phyloP scores from a whole-genome alignment of 257 asterid genomes.

The Anisodus tanguticus region DNA sequence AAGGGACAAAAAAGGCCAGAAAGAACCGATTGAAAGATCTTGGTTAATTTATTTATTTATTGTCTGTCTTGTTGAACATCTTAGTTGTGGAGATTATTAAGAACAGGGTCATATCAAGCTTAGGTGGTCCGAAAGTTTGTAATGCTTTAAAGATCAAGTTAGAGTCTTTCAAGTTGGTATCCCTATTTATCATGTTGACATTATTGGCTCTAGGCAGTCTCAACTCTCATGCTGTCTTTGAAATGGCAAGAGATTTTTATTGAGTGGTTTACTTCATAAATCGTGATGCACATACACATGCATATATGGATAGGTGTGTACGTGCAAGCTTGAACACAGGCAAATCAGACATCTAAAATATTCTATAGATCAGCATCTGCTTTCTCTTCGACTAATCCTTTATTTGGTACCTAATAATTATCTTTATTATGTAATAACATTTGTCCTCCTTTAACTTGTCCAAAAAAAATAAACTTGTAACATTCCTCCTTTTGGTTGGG shows the following conservation, averaged over 20 bases:
- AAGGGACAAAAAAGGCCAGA: neutral
- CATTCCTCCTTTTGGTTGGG: neutral
- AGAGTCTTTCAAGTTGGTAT: conserved; percentile 7
- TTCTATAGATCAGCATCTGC: conserved; percentile 11
- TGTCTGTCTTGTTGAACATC: neutral
- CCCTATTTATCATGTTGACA: conserved; percentile 13
- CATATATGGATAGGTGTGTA: conserved; percentile 3
- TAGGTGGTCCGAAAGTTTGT: conserved; percentile 23
- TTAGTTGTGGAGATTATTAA: conserved; percentile 19
- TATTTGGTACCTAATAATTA: neutral
- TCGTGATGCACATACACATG: neutral
- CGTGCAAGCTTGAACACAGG: neutral
- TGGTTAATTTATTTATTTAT: neutral
- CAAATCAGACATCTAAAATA: neutral
- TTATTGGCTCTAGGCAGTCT: neutral
- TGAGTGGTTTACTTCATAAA: neutral
- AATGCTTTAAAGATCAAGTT: conserved; percentile 16
- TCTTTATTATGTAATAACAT: neutral
- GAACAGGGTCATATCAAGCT: neutral
- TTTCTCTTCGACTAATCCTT: conserved; percentile 10
- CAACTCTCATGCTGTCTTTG: neutral
- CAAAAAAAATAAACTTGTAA: no score
- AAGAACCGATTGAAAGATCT: neutral
- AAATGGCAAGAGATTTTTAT: neutral
- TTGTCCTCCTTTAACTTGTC: neutral